Evolutionary conservation across 1,284 basidiomycete genomes (phyloP).

Genomic region (Moniliella sp.): DNA sequence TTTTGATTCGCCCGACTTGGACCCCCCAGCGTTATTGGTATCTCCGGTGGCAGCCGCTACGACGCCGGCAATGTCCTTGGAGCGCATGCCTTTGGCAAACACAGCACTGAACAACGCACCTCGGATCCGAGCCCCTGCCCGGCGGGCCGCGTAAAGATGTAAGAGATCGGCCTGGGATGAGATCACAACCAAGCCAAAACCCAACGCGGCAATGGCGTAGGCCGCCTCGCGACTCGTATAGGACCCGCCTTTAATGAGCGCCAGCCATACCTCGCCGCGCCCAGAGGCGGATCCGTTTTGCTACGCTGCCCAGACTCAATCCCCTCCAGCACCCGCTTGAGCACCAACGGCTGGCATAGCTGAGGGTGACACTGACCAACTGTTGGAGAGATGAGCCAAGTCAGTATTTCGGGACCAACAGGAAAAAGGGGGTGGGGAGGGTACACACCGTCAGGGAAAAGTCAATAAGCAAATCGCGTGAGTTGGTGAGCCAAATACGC

Average conservation of each 20-base stretch:
- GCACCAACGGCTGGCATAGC: conserved; percentile 11
- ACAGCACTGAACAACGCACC: conserved; percentile 57
- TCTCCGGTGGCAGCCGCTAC: too few species aligned
- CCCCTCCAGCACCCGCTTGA: conserved; percentile 8
- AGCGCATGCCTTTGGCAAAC: conserved; percentile 68
- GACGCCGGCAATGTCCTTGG: conserved; percentile 60
- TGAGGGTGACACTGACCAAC: conserved; percentile 7
- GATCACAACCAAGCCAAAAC: conserved; percentile 6
- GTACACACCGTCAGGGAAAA: too few species aligned
- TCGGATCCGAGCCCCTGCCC: conserved; percentile 46
- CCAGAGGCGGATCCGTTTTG: too few species aligned
- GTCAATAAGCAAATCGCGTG: too few species aligned
- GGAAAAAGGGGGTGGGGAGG: too few species aligned
- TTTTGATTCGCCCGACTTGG: too few species aligned
- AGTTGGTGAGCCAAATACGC: too few species aligned
- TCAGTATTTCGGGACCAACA: not conserved
- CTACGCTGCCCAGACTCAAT: not conserved
- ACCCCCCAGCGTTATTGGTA: too few species aligned
- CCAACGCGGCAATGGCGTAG: conserved; percentile 9
- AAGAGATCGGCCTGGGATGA: conserved; percentile 42
- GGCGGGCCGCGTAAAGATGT: conserved; percentile 53
- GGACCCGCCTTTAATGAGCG: not conserved
- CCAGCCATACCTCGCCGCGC: too few species aligned
- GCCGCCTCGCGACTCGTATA: conserved; percentile 3
- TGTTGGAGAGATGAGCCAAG: too few species aligned